These are phyloP conservation scores for Pelargonium citronellum DNA, from an alignment of 441 rosid species.

Conservation along the genomic window DNA sequence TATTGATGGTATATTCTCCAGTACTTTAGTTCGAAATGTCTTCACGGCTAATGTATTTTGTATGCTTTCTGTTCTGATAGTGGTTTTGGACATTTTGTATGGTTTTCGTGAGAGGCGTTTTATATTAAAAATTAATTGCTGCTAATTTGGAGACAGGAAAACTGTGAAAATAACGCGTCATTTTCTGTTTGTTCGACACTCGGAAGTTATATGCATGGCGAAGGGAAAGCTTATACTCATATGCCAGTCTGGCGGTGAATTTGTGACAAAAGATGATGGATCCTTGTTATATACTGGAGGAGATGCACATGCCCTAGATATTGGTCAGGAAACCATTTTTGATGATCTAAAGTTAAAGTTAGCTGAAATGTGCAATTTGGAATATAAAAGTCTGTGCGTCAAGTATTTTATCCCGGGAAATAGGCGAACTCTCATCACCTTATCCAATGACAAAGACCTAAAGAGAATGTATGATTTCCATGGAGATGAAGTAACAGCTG, in stretches of 20 bases:
- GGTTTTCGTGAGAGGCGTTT: background rate
- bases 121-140: too few species aligned
- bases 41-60: background rate
- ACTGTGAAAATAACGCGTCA: background rate
- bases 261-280: slow-evolving; percentile 58
- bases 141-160: slow-evolving; percentile 6
- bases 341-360: slow-evolving; percentile 65
- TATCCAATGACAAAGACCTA: slow-evolving; percentile 67
- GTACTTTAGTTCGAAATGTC: background rate
- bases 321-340: slow-evolving; percentile 53
- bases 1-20: background rate
- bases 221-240: slow-evolving; percentile 81
- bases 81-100: background rate
- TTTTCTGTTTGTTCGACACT: slow-evolving; percentile 21
- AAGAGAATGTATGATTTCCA: slow-evolving; percentile 78
- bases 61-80: background rate
- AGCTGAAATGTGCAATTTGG: slow-evolving; percentile 65
- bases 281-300: slow-evolving; percentile 67
- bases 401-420: slow-evolving; percentile 92
- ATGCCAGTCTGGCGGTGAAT: slow-evolving; percentile 77
- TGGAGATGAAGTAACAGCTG: slow-evolving; percentile 61
- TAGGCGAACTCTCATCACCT: slow-evolving; percentile 57
- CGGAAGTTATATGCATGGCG: slow-evolving; percentile 47
- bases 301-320: slow-evolving; percentile 76
- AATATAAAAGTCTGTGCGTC: slow-evolving; percentile 52